phyloP scores from a whole-genome alignment of 305 asterid genomes.

The Nicotiana rustica region DNA sequence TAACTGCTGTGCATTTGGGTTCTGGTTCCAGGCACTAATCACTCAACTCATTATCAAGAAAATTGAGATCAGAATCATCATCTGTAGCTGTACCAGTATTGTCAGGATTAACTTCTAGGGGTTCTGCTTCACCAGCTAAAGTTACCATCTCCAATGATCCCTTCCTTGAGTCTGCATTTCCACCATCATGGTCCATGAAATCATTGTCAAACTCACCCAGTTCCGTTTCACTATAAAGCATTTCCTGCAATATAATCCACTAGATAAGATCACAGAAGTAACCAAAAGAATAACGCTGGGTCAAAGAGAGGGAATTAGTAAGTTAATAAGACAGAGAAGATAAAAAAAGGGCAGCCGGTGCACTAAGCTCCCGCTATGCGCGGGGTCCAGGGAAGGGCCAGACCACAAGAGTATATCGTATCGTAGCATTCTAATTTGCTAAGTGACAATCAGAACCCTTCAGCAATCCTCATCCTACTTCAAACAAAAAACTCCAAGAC shows the following conservation, averaged over 20 bases:
- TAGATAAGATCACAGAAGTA: not conserved
- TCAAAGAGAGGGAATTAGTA: not conserved
- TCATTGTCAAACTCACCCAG: conserved; percentile 74
- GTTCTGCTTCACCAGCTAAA: conserved; percentile 59
- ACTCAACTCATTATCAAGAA: conserved; percentile 69
- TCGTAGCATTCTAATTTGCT: not conserved
- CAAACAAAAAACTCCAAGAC: not conserved
- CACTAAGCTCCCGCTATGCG: no score
- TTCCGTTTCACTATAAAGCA: conserved; percentile 68
- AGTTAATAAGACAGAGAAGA: not conserved
- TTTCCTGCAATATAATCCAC: conserved; percentile 56
- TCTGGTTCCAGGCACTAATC: conserved; percentile 42
- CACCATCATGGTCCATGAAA: conserved; percentile 63
- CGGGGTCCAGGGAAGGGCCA: no score
- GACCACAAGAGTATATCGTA: no score
- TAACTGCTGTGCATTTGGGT: not conserved
- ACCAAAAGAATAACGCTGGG: not conserved
- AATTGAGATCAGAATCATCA: conserved; percentile 67
- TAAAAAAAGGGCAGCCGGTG: no score
- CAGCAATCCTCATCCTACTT: not conserved
- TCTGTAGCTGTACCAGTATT: conserved; percentile 56
- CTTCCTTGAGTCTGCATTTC: conserved; percentile 58
- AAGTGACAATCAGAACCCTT: not conserved
- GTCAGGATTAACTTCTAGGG: conserved; percentile 56
- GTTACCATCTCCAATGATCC: conserved; percentile 61